Conservation (phyloP, 176 grass and related monocot species). For the Secale cereale region DNA sequence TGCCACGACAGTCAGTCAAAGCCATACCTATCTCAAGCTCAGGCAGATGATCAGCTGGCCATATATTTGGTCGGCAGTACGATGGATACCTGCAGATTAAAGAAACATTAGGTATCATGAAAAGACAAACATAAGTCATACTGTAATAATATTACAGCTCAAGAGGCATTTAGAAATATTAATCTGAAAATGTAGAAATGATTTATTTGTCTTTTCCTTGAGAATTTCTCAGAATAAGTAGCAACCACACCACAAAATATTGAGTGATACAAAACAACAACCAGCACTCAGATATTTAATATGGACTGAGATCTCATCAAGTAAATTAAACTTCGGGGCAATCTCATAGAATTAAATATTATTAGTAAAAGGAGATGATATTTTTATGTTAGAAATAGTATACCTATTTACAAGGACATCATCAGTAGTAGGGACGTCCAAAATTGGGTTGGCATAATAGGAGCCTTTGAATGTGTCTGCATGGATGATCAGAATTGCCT, state of each 20-base stretch:
- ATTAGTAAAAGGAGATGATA: neutral
- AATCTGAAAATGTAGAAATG: neutral
- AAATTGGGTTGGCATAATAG: constrained; percentile 91
- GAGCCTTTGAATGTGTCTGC: constrained; percentile 95
- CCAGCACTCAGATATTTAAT: neutral
- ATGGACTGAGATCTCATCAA: neutral
- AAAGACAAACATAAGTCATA: neutral
- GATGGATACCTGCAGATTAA: constrained; percentile 76
- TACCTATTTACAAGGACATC: constrained; percentile 57
- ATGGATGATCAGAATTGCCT: neutral
- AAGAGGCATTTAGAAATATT: neutral
- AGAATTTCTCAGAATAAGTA: neutral
- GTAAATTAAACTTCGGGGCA: neutral
- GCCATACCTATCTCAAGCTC: constrained; percentile 73
- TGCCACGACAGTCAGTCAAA: neutral
- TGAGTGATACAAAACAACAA: neutral
- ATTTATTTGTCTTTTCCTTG: neutral
- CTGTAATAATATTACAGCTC: neutral
- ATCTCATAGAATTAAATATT: neutral
- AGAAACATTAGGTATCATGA: neutral
- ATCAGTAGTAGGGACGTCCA: constrained; percentile 74
- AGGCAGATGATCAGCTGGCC: constrained; percentile 59
- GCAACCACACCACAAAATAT: neutral
- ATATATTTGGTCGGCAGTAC: constrained; percentile 87
- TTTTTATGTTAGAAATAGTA: neutral